Evolutionary conservation across 1,139 yeast genomes (phyloP).

Genomic region (Saccharomycopsis phalli): DNA sequence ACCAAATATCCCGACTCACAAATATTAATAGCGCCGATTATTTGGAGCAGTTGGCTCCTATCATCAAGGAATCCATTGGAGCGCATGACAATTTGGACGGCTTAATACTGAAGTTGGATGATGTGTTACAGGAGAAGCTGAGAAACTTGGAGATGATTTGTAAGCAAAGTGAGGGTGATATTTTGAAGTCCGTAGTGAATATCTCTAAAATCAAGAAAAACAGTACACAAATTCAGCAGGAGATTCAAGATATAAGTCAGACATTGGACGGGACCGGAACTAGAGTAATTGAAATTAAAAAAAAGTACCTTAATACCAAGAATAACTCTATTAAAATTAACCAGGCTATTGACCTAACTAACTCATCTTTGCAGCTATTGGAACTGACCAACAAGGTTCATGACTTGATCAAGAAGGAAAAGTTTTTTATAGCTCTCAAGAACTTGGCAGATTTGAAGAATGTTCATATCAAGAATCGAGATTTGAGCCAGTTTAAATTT

Average conservation of each 20-base stretch:
- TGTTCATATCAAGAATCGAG: slow-evolving; percentile 55
- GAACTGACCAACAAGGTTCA: slow-evolving; percentile 83
- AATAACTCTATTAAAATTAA: slow-evolving; percentile 52
- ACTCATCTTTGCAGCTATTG: slow-evolving; percentile 68
- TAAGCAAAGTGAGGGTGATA: slow-evolving; percentile 52
- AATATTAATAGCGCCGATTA: slow-evolving; percentile 41
- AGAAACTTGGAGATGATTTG: slow-evolving; percentile 56
- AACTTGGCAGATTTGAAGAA: slow-evolving; percentile 66
- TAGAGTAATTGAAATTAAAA: slow-evolving; percentile 52
- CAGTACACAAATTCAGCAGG: slow-evolving; percentile 45
- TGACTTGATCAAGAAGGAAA: slow-evolving; percentile 64
- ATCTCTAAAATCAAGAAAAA: slow-evolving; percentile 48
- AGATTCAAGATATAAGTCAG: slow-evolving; percentile 42
- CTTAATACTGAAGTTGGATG: slow-evolving; percentile 47
- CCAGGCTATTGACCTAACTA: slow-evolving; percentile 54
- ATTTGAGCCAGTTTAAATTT: slow-evolving; percentile 68
- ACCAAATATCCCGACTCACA: slow-evolving; percentile 15
- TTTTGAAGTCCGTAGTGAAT: slow-evolving; percentile 44
- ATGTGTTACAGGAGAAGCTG: slow-evolving; percentile 51
- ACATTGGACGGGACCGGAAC: slow-evolving; percentile 55
- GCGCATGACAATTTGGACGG: slow-evolving; percentile 43
- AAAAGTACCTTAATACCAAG: slow-evolving; percentile 43
- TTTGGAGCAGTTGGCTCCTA: slow-evolving; percentile 72
- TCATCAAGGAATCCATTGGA: slow-evolving; percentile 59
- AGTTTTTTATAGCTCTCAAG: slow-evolving; percentile 81